Evolutionary conservation across 2,329 filamentous ascomycete species (phyloP), one percentile per base, ranked within the genome.

Genomic region (Drechmeria coniospora): DNA sequence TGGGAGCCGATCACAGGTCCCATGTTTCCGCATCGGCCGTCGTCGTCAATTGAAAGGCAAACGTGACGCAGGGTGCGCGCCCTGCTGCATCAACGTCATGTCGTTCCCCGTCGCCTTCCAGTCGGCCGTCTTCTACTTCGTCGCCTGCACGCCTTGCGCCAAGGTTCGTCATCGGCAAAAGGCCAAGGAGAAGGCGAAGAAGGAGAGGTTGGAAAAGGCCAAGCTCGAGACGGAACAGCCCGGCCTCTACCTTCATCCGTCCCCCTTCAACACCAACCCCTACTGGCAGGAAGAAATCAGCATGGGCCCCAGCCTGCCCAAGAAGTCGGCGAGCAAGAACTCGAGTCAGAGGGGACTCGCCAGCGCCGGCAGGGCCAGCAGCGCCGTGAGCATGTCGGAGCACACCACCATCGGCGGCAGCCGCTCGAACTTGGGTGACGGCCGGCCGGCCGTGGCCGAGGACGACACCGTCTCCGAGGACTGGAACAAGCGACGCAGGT

Each of bases 271-370:
- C 44, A 92, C 83, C 16, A 94, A 94, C 44, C 76, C 78, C 9
- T 82, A 81, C 54, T 94, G 86, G 86, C 61, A 68, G 18, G 79
- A 90, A 46, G 86, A 94, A 52, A 92, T 94, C 38, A 64, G 63
- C 36, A 66, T 86, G 54, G 86, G 86, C 0, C 86, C 86, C 2
- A 73, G 70, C 3, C 65, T 79, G 20, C 75, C 74, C 18, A 75
- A 75, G 43, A 66, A 75, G 49, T 54, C 65, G 32, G 56, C 45
- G 38, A 68, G 53, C 53, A 72, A 65, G 54, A 72, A 60, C 44
- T 58, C 56, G 27, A 73, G 68, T 42, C 65, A 74, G 37, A 62
- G 72, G 27, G 66, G 68, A 12, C 52, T 79, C 36, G 68, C 67
- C 36, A 68, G 67, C 30, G 48, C 68, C 31, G 65, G 64, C 18